Evolutionary conservation across 108 stramenopile genomes (phyloP).

Genomic region (Bacterosira constricta): DNA sequence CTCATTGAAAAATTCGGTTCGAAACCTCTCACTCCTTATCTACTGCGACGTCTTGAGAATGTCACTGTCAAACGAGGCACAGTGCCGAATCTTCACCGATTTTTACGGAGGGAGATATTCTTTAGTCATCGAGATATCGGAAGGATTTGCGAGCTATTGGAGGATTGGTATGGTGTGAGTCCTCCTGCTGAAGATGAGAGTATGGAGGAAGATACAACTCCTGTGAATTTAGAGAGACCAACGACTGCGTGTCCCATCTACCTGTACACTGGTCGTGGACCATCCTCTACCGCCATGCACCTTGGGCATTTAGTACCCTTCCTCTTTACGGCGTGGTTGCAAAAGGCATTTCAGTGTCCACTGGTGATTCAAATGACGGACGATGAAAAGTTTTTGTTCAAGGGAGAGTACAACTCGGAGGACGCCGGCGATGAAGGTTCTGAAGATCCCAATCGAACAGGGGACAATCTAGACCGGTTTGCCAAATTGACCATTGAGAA

Average conservation of each 20-base stretch:
- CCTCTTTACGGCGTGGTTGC: slow-evolving; percentile 96
- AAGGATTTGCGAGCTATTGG: slow-evolving; percentile 78
- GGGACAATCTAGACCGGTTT: slow-evolving; percentile 90
- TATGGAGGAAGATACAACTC: background rate
- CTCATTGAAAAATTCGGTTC: slow-evolving; percentile 95
- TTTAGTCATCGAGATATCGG: slow-evolving; percentile 97
- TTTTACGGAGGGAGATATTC: slow-evolving; percentile 95
- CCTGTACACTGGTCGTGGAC: slow-evolving; percentile 98
- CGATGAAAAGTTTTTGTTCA: slow-evolving; percentile 99
- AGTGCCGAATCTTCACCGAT: slow-evolving; percentile 88
- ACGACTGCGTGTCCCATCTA: slow-evolving; percentile 82
- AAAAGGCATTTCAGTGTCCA: slow-evolving; percentile 95
- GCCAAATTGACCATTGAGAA: slow-evolving; percentile 93
- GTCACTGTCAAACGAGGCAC: slow-evolving; percentile 83
- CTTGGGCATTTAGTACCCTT: slow-evolving; percentile 98
- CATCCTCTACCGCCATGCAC: slow-evolving; percentile 95
- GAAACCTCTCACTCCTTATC: slow-evolving; percentile 64
- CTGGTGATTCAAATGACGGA: slow-evolving; percentile 99
- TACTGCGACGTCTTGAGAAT: slow-evolving; percentile 71
- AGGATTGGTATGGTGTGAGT: slow-evolving; percentile 43
- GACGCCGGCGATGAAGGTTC: slow-evolving; percentile 13
- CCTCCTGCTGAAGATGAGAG: slow-evolving; percentile 17
- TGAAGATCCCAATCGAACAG: slow-evolving; percentile 43
- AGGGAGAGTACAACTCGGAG: slow-evolving; percentile 79
- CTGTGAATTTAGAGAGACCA: slow-evolving; percentile 9